Conservation (phyloP, 306 rosid genomes). For the Psophocarpus tetragonolobus region DNA sequence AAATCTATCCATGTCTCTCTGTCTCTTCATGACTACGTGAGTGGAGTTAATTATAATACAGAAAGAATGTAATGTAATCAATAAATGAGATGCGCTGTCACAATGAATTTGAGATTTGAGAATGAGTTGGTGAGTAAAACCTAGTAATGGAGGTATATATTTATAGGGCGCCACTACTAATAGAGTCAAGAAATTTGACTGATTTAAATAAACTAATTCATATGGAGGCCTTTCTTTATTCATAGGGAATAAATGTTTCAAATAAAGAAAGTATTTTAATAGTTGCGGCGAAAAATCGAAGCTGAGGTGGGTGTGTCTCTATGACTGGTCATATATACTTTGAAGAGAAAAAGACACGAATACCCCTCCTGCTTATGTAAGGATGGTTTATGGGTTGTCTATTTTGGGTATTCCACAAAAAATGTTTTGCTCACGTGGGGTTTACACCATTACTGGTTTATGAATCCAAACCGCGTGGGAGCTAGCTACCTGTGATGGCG, state of each 20-base stretch:
- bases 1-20: constrained; percentile 22
- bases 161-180: background rate
- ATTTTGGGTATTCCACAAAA: constrained; percentile 8
- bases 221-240: background rate
- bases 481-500: background rate
- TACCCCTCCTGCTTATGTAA: background rate
- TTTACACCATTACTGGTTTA: background rate
- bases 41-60: background rate
- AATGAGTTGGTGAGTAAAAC: constrained; percentile 12
- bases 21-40: constrained; percentile 49
- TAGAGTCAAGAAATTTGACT: constrained; percentile 39
- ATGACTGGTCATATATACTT: constrained; percentile 21
- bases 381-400: background rate
- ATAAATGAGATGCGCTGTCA: background rate
- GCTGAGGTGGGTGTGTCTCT: background rate
- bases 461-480: constrained; percentile 18
- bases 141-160: constrained; percentile 15
- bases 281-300: background rate
- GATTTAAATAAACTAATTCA: background rate
- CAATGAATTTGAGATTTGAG: background rate
- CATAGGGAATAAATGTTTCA: background rate
- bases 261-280: background rate
- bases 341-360: background rate
- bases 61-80: background rate
- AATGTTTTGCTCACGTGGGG: constrained; percentile 23